Evolutionary conservation across 2,329 filamentous ascomycete genomes (phyloP), one percentile per base, ranked within the genome.

Genomic region (Xylariomycetidae sp.): DNA sequence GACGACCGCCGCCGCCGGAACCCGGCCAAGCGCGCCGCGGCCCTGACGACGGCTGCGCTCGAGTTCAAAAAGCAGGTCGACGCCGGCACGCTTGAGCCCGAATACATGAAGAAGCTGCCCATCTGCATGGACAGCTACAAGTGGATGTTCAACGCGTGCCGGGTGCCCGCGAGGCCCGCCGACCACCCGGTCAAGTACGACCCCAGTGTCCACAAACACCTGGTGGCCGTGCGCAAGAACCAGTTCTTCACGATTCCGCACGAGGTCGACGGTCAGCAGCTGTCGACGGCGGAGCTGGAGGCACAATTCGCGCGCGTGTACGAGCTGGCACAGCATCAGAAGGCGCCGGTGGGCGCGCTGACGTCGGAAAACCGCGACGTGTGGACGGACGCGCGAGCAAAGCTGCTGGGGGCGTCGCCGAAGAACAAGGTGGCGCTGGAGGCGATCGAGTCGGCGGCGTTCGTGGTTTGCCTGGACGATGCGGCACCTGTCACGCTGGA

Each of bases 91-190:
- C 71, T 98, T 32, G 92, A 98, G 69, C 92, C 92, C 16, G 92
- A 98, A 65, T 96, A 95, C 67, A 95, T 98, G 88, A 93, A 93
- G 71, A 89, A 88, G 65, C 74, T 93, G 39, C 92, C 92, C 39
- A 90, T 96, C 56, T 92, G 89, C 63, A 98, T 98, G 92, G 88
- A 88, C 70, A 92, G 86, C 57, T 96, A 95, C 70, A 72, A 95
- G 67, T 96, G 82, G 76, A 98, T 98, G 92, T 98, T 98, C 76
- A 96, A 98, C 65, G 79, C 77, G 63, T 85, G 78, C 61, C 82
- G 92, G 49, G 80, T 96, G 25, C 82, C 90, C 19, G 83, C 84
- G 34, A 82, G 82, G 53, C 84, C 86, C 10, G 74, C 79, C 20
- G 92, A 98, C 58, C 78, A 86, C 55, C 83, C 85, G 8, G 69